Base-by-base conservation (phyloP, 352 stramenopile species). In the Pythium insidiosum region DNA sequence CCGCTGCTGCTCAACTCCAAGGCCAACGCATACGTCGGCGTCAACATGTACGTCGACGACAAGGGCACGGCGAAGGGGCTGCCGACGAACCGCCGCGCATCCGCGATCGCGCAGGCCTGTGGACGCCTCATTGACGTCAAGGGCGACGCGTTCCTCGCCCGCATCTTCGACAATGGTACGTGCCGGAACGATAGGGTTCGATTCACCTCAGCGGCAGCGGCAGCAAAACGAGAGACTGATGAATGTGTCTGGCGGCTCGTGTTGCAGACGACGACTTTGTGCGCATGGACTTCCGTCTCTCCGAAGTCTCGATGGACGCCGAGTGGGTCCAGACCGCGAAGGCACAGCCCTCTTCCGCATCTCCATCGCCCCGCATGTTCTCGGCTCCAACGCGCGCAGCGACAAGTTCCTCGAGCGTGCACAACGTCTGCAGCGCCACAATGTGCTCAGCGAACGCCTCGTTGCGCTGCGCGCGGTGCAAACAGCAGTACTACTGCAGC, bases 21-120 rank as follows among this genome's bases (percentile, higher is more conserved):
- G 24, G 74, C 72, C 3, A 71, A 77, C 23, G 52, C 64, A 35
- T 73, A 91, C 57, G 56, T 95, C 12, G 80, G 79, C 15, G 46
- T 95, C 35, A 95, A 93, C 57, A 82, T 95, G 73, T 95, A 95
- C 52, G 83, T 95, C 38, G 83, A 95, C 53, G 83, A 95, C 60
- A 95, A 91, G 51, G 83, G 83, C 43, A 91, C 81, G 11, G 78
- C 83, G 38, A 95, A 95, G 59, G 73, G 73, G 1, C 52, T 94
- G 15, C 59, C 79, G 9, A 76, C 73, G 24, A 95, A 95, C 31
- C 48, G 73, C 25, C 81, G 83, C 34, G 83, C 83, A 6, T 89
- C 73, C 13, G 73, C 79, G 13, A 88, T 95, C 42, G 76, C 71
- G 5, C 74, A 89, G 53, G 78, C 76, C 1, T 92, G 81, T 46